Base-by-base conservation (phyloP, 1,139 yeast species). In the Hyphopichia pseudoburtonii region DNA sequence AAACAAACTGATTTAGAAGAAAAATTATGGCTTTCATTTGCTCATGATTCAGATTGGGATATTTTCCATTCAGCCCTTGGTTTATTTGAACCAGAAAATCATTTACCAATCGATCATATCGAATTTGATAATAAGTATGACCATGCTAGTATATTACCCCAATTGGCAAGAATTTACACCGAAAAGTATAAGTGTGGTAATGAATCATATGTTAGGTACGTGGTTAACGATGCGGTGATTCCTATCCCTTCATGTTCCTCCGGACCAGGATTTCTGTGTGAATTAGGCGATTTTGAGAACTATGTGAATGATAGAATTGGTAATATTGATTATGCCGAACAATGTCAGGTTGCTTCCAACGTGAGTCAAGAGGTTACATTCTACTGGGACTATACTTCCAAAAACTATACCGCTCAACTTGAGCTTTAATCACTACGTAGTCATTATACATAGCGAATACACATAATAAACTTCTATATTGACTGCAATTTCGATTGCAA, bases 181-280 rank as follows among this genome's bases (percentile, higher is more conserved):
- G 86, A 80, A 54, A 66, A 73, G 46, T 59, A 66, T 38, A 47
- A 47, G 11, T 76, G 80, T 53, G 36, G 41, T 2, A 62, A 71
- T 8, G 52, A 54, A 8, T 47, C 64, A 3, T 80, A 60, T 45
- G 74, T 79, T 10, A 61, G 85, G 41, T 59, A 67, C 29, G 50
- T 78, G 10, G 54, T 78, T 22, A 80, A 80, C 51, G 84, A 78
- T 42, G 78, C 82, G 0, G 83, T 80, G 2, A 48, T 72, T 14
- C 85, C 85, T 3, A 56, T 77, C 33, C 68, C 66, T 26, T 54
- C 54, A 17, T 80, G 86, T 57, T 59, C 67, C 31, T 45, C 55
- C 21, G 84, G 84, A 2, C 83, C 84, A 0, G 82, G 82, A 1
- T 80, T 74, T 54, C 72, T 82, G 6, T 78, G 85, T 58, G 56